These are phyloP conservation scores for Cenchrus purpureus DNA, from an alignment of 176 grass and related monocot species.

Conservation along the genomic window DNA sequence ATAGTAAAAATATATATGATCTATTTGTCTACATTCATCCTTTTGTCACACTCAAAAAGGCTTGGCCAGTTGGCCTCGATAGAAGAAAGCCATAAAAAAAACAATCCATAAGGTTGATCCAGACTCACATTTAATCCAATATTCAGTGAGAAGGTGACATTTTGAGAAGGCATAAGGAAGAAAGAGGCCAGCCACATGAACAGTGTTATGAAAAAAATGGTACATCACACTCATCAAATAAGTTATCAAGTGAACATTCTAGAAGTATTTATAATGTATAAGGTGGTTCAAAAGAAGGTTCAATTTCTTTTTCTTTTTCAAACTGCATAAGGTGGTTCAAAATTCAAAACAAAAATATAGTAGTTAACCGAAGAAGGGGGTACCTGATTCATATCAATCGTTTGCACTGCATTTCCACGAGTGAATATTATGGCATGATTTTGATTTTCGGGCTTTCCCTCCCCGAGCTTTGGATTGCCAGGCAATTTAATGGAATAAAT, in stretches of 20 bases:
- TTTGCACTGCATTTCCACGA: constrained; percentile 92
- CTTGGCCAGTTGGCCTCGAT: not conserved
- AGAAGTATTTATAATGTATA: not conserved
- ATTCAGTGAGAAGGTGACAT: not conserved
- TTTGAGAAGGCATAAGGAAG: not conserved
- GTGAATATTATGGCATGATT: constrained; percentile 97
- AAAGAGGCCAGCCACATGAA: not conserved
- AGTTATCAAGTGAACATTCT: not conserved
- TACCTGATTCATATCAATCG: constrained; percentile 99
- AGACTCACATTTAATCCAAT: not conserved
- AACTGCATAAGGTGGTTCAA: not conserved
- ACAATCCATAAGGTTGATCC: not conserved
- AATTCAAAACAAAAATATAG: not conserved
- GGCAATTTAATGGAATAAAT: constrained; percentile 93
- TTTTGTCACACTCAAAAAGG: not conserved
- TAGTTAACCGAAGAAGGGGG: not conserved
- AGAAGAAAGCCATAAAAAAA: not conserved
- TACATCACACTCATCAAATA: not conserved
- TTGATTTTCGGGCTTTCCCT: constrained; percentile 97
- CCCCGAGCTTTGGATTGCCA: constrained; percentile 89
- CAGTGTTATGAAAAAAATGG: not conserved
- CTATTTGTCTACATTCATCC: not conserved
- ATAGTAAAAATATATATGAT: constrained; percentile 11
- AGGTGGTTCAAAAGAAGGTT: too few species aligned
- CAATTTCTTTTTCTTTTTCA: too few species aligned